phyloP scores from a whole-genome alignment of 768 basidiomycete species.

The Pisolithus orientalis region DNA sequence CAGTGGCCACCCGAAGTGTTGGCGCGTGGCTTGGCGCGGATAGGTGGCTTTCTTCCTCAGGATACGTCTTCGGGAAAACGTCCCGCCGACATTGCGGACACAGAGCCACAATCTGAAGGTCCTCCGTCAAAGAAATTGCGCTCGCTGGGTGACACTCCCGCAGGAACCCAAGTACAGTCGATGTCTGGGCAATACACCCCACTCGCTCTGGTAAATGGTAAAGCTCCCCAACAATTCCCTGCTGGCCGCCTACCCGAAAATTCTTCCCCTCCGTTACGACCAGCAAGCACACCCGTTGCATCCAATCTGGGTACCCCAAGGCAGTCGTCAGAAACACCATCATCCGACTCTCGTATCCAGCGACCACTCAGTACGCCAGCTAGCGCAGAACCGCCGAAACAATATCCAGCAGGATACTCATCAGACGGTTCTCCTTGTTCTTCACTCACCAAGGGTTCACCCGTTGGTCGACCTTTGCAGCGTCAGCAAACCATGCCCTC shows the following conservation, averaged over 20 bases:
- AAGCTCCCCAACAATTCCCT: conserved; percentile 25
- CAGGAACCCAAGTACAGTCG: conserved; percentile 2
- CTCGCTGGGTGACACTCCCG: conserved; percentile 5
- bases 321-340: background rate
- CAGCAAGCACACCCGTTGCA: background rate
- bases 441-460: background rate
- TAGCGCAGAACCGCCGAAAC: conserved; percentile 3
- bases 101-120: conserved; percentile 1
- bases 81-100: conserved; percentile 7
- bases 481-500: conserved; percentile 25
- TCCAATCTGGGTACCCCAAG: conserved; percentile 4
- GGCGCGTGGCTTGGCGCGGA: conserved; percentile 16
- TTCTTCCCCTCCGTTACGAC: background rate
- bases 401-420: conserved; percentile 6
- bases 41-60: conserved; percentile 10
- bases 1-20: conserved; percentile 21
- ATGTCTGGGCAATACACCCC: conserved; percentile 8
- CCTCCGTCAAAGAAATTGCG: conserved; percentile 22
- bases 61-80: conserved; percentile 22
- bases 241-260: conserved; percentile 14
- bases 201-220: conserved; percentile 22
- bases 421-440: background rate
- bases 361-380: background rate
- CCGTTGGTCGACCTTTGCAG: conserved; percentile 17
- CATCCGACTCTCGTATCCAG: background rate